Evolutionary conservation across 331 rosid species (phyloP), one percentile per base, ranked within the genome.

Genomic region (Dryas integrifolia): DNA sequence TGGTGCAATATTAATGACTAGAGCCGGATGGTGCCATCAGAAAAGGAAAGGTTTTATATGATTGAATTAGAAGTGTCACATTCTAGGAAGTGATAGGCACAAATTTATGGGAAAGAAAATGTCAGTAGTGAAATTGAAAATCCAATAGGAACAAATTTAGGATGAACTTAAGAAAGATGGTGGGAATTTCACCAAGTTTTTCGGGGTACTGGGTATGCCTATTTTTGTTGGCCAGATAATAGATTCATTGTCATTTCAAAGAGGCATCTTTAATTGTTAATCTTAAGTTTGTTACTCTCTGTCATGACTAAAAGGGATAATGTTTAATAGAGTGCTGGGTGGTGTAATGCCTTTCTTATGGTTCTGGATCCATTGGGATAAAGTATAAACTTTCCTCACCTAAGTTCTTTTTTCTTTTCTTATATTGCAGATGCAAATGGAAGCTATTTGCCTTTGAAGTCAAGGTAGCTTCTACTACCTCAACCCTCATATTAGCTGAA

Each of bases 371-470:
- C 16, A n/a, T 2, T 26, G 41, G 59, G 59, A 38, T 76, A n/a
- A 61, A 18, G 24, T 68, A 47, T 56, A 9, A 48, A 55, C 11
- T 40, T 48, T 26, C 65, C 69, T 82, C 70, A 73, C 44, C 18
- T 5, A 40, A 46, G 26, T 56, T 11, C 24, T 74, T 69, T 52
- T 51, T 52, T 72, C 61, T 55, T 65, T 73, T 79, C 35, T 58
- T n/a, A 26, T 78, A 47, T 78, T 76, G 65, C 92, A 92, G 96
- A 95, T 92, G 82, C 58, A 80, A 86, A 81, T 65, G 88, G 85
- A 38, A 82, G 38, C 83, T 92, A 68, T 73, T 87, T 65, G 65
- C 26, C 77, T 53, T 81, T 88, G 75, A 3, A 7, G 4, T 6
- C 81, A 55, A 87, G 97, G 99, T 92, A 92, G 70, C 62, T 68